Base-by-base conservation (phyloP, 768 basidiomycete genomes). In the Podaxis pistillaris region DNA sequence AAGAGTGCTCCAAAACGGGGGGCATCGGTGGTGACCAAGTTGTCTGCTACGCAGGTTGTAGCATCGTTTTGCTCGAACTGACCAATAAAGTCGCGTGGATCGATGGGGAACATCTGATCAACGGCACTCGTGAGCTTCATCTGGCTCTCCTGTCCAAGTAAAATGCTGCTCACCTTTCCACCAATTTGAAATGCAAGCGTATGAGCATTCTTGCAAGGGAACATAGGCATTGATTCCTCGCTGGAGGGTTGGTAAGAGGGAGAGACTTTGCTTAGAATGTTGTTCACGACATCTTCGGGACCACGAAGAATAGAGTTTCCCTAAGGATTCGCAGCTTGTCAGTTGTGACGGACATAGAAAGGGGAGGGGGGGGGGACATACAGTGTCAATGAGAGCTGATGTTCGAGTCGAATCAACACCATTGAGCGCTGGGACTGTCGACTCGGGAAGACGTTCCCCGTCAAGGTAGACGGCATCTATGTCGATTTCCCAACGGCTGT, bases 241-340 rank as follows among this genome's bases (percentile, higher is more conserved):
- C 62, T 58, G 2, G 63, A 56, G 8, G 76, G 68, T 26, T 73
- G 65, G 59, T 71, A 80, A 11, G 68, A 76, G 1, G 77, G 76
- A 15, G 78, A 75, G 17, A 79, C 73, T 2, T 69, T 70, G 3
- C 71, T 62, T 24, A 78, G 68, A 64, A 89, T 84, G 28, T 74
- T 74, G 11, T 76, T 69, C 17, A 91, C 79, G n/a, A 89, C 83
- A 58, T 90, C 89, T 40, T 78, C 71, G 0, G 88, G 89, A 11
- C 89, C 89, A 24, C 89, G 85, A 46, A 91, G 77, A 50, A 90
- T 76, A 8, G 89, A 90, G 71, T 88, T 90, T 1, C 89, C 89
- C 87, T 89, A 57, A 55, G 59, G 8, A 13, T 30, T 26, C 2
- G 12, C 24, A 44, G 57, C 19, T 30, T 24, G 11, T 41, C 19